Conservation (phyloP, 192 early-diverging fungal genomes). For the Umbelopsis isabellina region DNA sequence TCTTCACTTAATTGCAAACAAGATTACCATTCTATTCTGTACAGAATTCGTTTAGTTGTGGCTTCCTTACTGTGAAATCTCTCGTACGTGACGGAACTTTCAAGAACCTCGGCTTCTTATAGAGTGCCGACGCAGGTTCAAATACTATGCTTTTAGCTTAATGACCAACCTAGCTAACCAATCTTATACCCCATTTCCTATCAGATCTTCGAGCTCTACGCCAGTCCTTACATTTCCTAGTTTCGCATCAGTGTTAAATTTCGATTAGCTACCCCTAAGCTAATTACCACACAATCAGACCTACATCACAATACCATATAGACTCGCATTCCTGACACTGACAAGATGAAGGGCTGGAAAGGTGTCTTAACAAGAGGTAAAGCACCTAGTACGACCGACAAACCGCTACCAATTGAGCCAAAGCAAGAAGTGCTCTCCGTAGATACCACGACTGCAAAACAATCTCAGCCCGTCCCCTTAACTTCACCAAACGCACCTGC, state of each 20-base stretch:
- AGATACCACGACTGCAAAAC: not conserved
- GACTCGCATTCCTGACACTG: not conserved
- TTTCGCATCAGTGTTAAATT: not conserved
- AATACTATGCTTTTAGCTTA: no score
- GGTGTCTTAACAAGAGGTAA: conserved; percentile 20
- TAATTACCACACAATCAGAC: not conserved
- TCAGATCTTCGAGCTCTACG: conserved; percentile 1
- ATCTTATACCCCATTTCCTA: not conserved
- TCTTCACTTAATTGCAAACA: conserved; percentile 14
- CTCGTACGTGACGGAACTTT: not conserved
- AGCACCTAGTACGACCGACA: not conserved
- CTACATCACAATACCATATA: conserved; percentile 7
- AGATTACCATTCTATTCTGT: not conserved
- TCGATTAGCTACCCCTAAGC: conserved; percentile 10
- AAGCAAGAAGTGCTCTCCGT: conserved; percentile 16
- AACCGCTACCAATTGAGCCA: conserved; percentile 10
- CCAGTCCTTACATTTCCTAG: not conserved
- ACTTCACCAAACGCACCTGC: conserved; percentile 6
- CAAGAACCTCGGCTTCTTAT: not conserved
- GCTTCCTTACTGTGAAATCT: not conserved
- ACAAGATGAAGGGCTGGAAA: conserved; percentile 19
- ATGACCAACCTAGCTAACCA: no score
- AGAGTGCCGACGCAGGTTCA: not conserved
- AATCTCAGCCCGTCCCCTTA: conserved; percentile 12
- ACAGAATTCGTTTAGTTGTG: not conserved